phyloP scores from a whole-genome alignment of 176 grass and related monocot genomes.

The Eremochloa ophiuroides region DNA sequence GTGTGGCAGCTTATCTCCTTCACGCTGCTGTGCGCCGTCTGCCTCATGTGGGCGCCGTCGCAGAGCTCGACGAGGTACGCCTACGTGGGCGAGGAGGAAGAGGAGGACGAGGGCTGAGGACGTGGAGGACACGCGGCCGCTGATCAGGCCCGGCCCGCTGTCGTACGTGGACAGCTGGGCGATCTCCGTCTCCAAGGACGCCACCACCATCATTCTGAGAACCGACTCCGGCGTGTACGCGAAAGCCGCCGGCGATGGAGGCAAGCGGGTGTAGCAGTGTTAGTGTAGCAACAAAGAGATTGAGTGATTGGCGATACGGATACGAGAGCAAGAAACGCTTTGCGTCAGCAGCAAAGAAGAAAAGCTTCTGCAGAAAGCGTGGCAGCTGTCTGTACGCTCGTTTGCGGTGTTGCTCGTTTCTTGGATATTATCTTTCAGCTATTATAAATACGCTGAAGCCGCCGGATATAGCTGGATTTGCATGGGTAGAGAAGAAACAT shows the following conservation, averaged over 20 bases:
- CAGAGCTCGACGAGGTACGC: constrained; percentile 45
- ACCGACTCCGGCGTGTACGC: constrained; percentile 50
- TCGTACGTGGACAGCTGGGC: constrained; percentile 77
- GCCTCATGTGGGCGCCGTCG: constrained; percentile 65
- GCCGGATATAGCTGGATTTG: too few species aligned
- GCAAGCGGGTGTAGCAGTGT: constrained; percentile 33
- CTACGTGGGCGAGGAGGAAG: constrained; percentile 49
- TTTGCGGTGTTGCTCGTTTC: not conserved
- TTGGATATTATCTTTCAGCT: too few species aligned
- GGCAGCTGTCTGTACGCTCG: not conserved
- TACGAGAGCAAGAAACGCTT: not conserved
- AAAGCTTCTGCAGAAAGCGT: too few species aligned
- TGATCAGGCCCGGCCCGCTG: constrained; percentile 44
- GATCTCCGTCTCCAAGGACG: constrained; percentile 63
- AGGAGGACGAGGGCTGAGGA: constrained; percentile 37
- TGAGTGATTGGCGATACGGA: not conserved
- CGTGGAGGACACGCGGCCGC: constrained; percentile 37
- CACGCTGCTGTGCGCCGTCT: constrained; percentile 59
- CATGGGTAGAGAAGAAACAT: too few species aligned
- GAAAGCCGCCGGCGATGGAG: constrained; percentile 30
- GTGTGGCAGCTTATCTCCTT: constrained; percentile 87
- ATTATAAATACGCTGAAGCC: too few species aligned
- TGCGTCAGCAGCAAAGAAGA: too few species aligned
- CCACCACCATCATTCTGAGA: constrained; percentile 53
- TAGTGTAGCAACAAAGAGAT: not conserved